Conservation (phyloP, 768 basidiomycete species). For the Boletus fagicola region DNA sequence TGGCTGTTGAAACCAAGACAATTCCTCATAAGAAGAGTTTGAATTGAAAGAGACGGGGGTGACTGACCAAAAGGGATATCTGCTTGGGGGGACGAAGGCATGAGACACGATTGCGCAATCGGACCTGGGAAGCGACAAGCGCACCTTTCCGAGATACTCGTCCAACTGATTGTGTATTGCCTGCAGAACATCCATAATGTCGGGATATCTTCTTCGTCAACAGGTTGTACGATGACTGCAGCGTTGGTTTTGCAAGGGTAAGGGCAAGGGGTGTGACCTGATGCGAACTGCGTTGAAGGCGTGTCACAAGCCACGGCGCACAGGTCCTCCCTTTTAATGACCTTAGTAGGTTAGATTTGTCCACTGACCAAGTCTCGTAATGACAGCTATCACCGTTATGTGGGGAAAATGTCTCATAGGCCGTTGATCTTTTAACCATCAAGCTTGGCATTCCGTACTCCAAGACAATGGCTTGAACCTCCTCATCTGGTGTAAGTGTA, state of each 20-base stretch:
- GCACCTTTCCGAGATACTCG: slow-evolving; percentile 22
- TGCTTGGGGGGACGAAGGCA: slow-evolving; percentile 6
- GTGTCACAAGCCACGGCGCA: slow-evolving; percentile 14
- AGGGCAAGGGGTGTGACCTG: slow-evolving; percentile 1
- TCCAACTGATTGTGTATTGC: slow-evolving; percentile 20
- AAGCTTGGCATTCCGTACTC: not conserved
- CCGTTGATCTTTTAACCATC: not conserved
- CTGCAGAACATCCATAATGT: slow-evolving; percentile 19
- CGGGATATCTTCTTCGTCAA: not conserved
- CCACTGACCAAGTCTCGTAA: slow-evolving; percentile 3
- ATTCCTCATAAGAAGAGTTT: not conserved
- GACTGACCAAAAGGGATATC: slow-evolving; percentile 23
- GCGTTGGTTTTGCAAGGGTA: slow-evolving; percentile 3
- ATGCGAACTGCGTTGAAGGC: not conserved
- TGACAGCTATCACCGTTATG: not conserved
- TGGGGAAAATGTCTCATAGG: slow-evolving; percentile 1
- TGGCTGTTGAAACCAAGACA: slow-evolving; percentile 5
- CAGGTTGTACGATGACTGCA: not conserved
- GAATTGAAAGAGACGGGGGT: not conserved
- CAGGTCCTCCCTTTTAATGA: not conserved
- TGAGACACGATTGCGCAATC: slow-evolving; percentile 38
- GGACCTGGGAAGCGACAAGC: slow-evolving; percentile 4
- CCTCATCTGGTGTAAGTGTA: not conserved
- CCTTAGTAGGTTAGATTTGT: not conserved
- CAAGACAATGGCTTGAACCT: too few species aligned